These are phyloP conservation scores for Phoma herbarum DNA, from an alignment of 2,329 filamentous ascomycete genomes.

Conservation along the genomic window DNA sequence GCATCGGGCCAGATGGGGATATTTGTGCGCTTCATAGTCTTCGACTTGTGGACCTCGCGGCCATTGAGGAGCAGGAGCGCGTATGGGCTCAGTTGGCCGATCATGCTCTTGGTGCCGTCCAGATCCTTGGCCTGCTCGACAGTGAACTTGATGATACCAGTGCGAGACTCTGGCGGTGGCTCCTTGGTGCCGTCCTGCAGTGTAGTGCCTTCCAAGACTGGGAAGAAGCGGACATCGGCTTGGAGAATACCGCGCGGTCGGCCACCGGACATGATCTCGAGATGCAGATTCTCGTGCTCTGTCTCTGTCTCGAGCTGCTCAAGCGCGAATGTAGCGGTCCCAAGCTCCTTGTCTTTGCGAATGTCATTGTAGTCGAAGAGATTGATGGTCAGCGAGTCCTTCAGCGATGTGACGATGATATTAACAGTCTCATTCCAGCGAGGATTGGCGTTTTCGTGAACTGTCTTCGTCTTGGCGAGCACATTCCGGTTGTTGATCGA, in stretches of 20 bases:
- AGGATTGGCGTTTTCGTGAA: slow-evolving; percentile 85
- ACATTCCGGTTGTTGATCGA: slow-evolving; percentile 84
- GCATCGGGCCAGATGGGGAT: slow-evolving; percentile 96
- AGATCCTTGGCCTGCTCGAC: slow-evolving; percentile 97
- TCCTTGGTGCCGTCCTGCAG: slow-evolving; percentile 79
- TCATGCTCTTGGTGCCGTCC: slow-evolving; percentile 88
- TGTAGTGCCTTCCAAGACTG: slow-evolving; percentile 78
- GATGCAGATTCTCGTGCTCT: slow-evolving; percentile 82
- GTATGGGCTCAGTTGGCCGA: slow-evolving; percentile 92
- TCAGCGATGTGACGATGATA: slow-evolving; percentile 89
- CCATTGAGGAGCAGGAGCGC: slow-evolving; percentile 88
- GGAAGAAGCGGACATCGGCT: slow-evolving; percentile 93
- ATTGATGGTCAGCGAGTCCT: slow-evolving; percentile 84
- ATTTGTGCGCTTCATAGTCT: slow-evolving; percentile 95
- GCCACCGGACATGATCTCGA: slow-evolving; percentile 86
- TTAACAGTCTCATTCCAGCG: slow-evolving; percentile 98
- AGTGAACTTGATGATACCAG: slow-evolving; percentile 91
- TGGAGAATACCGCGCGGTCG: slow-evolving; percentile 82
- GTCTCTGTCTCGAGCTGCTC: slow-evolving; percentile 80
- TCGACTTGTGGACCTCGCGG: slow-evolving; percentile 87
- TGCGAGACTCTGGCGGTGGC: slow-evolving; percentile 87
- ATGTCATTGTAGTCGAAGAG: slow-evolving; percentile 94
- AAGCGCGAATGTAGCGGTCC: slow-evolving; percentile 82
- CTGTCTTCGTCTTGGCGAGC: slow-evolving; percentile 86
- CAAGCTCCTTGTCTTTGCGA: slow-evolving; percentile 95